These are phyloP conservation scores for Lachnellula cervina DNA, from an alignment of 2,329 filamentous ascomycete genomes.

Conservation along the genomic window DNA sequence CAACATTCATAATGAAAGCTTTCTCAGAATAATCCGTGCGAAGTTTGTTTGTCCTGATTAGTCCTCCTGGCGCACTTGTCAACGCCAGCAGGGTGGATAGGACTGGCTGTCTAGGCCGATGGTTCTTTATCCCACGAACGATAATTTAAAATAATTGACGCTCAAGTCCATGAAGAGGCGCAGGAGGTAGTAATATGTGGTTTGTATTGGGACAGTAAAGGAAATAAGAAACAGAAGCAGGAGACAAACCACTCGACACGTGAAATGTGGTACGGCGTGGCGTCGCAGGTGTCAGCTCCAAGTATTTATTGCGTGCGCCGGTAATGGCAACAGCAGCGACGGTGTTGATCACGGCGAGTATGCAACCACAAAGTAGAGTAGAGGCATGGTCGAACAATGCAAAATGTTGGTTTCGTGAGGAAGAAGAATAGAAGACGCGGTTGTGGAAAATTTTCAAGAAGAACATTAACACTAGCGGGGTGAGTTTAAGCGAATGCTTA, in stretches of 20 bases:
- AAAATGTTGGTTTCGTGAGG: not conserved
- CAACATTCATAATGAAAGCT: too few species aligned
- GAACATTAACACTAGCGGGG: not conserved
- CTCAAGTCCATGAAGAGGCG: slow-evolving; percentile 33
- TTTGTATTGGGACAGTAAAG: slow-evolving; percentile 16
- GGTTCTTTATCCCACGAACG: slow-evolving; percentile 35
- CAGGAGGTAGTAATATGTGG: slow-evolving; percentile 37
- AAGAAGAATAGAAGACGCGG: slow-evolving; percentile 1
- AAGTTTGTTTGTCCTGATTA: slow-evolving; percentile 33
- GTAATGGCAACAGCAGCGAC: too few species aligned
- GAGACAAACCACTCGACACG: not conserved
- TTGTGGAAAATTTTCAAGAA: not conserved
- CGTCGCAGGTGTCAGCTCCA: too few species aligned
- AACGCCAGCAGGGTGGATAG: slow-evolving; percentile 35
- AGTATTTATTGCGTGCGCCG: too few species aligned
- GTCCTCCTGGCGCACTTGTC: slow-evolving; percentile 35
- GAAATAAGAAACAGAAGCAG: not conserved
- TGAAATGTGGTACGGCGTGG: not conserved
- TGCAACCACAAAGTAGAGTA: too few species aligned
- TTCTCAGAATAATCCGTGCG: not conserved
- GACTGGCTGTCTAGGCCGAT: slow-evolving; percentile 36
- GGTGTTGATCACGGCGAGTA: too few species aligned
- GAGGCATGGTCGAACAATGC: too few species aligned
- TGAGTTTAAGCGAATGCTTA: not conserved
- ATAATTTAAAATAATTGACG: slow-evolving; percentile 34